phyloP scores from a whole-genome alignment of 108 stramenopile genomes.

The Fistulifera solaris region DNA sequence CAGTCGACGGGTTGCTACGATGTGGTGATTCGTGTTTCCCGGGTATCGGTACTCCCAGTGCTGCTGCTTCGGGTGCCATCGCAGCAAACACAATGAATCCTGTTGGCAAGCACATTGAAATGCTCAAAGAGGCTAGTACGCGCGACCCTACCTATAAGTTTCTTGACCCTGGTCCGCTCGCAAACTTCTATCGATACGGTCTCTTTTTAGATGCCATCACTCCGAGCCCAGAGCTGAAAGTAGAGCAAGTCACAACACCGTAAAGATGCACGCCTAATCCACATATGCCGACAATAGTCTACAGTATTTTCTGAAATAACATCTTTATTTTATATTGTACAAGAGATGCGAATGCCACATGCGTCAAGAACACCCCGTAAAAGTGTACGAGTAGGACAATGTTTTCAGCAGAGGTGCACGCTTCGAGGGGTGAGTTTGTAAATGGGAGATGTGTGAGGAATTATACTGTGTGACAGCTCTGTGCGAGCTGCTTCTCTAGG shows the following conservation, averaged over 20 bases:
- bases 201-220: constrained; percentile 71
- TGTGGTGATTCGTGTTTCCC: constrained; percentile 94
- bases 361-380: no score
- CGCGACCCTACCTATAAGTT: constrained; percentile 86
- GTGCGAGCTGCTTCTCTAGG: no score
- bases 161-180: constrained; percentile 74
- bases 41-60: constrained; percentile 89
- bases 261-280: no score
- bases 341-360: no score
- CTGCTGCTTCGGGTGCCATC: constrained; percentile 91
- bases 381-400: no score
- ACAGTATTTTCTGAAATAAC: no score
- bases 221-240: constrained; percentile 67
- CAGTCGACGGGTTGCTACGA: constrained; percentile 79
- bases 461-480: no score
- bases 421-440: no score
- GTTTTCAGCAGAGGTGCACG: no score
- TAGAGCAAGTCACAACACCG: constrained; percentile 3
- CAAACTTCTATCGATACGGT: constrained; percentile 51
- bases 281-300: no score
- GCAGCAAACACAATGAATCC: constrained; percentile 76
- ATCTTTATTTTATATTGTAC: no score
- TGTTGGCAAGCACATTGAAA: constrained; percentile 73
- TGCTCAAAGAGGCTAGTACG: constrained; percentile 66
- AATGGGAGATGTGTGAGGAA: no score